Evolutionary conservation across 306 rosid genomes (phyloP).

Genomic region (Rosa chinensis): DNA sequence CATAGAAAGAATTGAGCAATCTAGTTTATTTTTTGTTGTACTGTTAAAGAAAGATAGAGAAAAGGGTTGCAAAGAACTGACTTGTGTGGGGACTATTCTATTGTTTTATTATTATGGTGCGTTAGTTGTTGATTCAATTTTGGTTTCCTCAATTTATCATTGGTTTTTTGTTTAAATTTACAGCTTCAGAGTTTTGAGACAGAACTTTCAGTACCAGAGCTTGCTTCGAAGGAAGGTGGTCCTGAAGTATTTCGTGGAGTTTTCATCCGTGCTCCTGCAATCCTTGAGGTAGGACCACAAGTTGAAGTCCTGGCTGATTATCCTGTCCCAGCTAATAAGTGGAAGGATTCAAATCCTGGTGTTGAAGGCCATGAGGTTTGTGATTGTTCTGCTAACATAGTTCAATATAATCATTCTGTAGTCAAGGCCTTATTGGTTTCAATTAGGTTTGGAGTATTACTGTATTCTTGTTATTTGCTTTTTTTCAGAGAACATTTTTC

Average conservation of each 20-base stretch:
- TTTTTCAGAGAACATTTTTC: background rate
- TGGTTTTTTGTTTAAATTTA: background rate
- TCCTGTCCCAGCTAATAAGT: conserved; percentile 43
- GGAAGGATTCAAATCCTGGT: conserved; percentile 36
- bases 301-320: conserved; percentile 79
- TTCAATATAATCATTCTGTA: background rate
- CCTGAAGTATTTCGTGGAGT: conserved; percentile 81
- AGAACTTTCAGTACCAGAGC: conserved; percentile 70
- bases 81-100: background rate
- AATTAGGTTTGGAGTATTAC: background rate
- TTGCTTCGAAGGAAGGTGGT: conserved; percentile 81
- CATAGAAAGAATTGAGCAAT: background rate
- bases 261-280: conserved; percentile 97
- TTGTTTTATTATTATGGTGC: background rate
- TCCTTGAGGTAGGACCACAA: conserved; percentile 86
- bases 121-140: background rate
- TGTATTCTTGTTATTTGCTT: background rate
- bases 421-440: background rate
- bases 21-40: background rate
- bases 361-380: conserved; percentile 57
- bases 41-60: background rate
- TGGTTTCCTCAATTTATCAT: background rate
- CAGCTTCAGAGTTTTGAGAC: conserved; percentile 92
- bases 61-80: background rate
- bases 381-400: background rate